Evolutionary conservation across 108 stramenopile species (phyloP).

Genomic region (Fragilariopsis cylindrus): DNA sequence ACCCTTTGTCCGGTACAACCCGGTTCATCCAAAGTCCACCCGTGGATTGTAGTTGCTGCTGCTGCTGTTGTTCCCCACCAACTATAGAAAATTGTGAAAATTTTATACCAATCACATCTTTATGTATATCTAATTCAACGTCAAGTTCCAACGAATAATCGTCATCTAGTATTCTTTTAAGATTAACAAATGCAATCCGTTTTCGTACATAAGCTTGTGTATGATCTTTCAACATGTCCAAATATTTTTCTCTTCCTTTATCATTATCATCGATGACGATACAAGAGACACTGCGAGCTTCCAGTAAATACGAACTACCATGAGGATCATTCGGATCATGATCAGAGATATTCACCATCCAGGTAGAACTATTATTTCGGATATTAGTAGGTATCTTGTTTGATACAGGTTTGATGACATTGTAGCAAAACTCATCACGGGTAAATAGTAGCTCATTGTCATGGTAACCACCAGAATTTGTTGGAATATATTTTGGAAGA

Average conservation of each 20-base stretch:
- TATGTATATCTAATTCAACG: neutral
- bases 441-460: neutral
- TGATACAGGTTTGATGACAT: neutral
- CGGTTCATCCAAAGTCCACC: neutral
- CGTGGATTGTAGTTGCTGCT: neutral
- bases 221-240: neutral
- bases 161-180: neutral
- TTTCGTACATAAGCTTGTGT: constrained; percentile 1
- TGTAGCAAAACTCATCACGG: neutral
- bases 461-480: neutral
- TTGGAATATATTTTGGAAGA: constrained; percentile 8
- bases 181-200: neutral
- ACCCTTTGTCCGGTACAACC: neutral
- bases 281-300: neutral
- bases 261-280: neutral
- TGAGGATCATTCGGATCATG: neutral
- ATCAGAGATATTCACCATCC: neutral
- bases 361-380: neutral
- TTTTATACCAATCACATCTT: constrained; percentile 3
- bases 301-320: neutral
- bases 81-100: neutral
- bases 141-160: constrained; percentile 1
- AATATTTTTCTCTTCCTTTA: neutral
- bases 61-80: neutral
- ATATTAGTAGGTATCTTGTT: neutral